Base-by-base conservation (phyloP, 768 basidiomycete species). In the Postia placenta region DNA sequence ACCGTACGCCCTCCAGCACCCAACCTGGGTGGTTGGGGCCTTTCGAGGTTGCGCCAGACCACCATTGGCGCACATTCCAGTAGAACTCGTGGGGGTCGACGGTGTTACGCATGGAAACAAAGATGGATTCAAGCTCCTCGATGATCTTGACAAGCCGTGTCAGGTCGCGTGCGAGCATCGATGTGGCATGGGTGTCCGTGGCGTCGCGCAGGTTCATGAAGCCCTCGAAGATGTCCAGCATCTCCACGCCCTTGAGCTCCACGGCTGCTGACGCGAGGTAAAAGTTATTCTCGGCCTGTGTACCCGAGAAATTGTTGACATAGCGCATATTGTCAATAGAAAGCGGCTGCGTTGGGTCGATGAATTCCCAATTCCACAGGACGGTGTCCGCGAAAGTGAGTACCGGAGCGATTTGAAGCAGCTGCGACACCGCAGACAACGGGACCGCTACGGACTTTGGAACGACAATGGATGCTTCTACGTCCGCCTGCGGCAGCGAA, bases 341-440 rank as follows among this genome's bases (percentile, higher is more conserved):
- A 24, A 81, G 67, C 38, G 87, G 85, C 30, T 72, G 63, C 19
- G 66, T 64, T 20, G 83, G 72, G 59, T 85, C 71, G 47, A 78
- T 62, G 37, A 79, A 71, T 30, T 81, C 80, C 75, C 80, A 86
- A 63, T 97, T 96, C 91, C 92, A 99, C 1, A 98, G 76, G 12
- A 99, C 94, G 15, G 90, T 92, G 63, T 96, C 95, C 23, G 94
- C 89, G 62, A 92, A 99, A 0, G 94, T 99, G 55, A 97, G 73
- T 53, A 99, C 80, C 3, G 95, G 95, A 5, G 94, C 92, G n/a
- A 94, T 83, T 45, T 81, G 82, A 36, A 99, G 76, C 45, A 76
- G 67, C 9, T 75, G 74, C 12, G 92, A 95, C 41, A 95, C 81
- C 15, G 75, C 60, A 24, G 89, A 76, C 24, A 96, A 74, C 0